Evolutionary conservation across 371 early-diverging fungal species (phyloP), one percentile per base, ranked within the genome.

Genomic region (Cladochytrium tenue): DNA sequence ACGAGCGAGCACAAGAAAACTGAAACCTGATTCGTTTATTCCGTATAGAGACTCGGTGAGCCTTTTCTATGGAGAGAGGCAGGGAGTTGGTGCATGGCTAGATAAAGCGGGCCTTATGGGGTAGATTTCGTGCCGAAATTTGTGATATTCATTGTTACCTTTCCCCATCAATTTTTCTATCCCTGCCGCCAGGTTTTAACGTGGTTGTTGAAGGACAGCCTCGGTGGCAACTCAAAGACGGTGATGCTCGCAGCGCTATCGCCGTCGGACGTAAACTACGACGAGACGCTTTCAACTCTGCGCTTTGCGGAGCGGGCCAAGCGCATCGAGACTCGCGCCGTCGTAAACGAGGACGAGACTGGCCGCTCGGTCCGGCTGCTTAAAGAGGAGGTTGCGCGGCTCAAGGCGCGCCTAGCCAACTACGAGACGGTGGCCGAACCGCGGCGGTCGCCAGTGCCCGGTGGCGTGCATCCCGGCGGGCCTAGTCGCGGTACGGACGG

Each of bases 281-380:
- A 91, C 60, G 98, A 96, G 79, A 92, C 96, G 0, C 83, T 97
- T 15, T 92, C 93, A 64, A 99, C 98, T 0, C 80, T 98, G 25
- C 88, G 96, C 28, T 99, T 95, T 74, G 97, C 96, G 10, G 94
- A 95, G 74, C 90, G 94, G 36, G 96, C 95, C 62, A 96, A 95
- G 76, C 83, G 83, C 64, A 93, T 97, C 73, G 89, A 93, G 75
- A 95, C 93, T 74, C 90, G 88, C 75, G 95, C 96, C 1, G 84
- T 92, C 3, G 90, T 97, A 36, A 97, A 97, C 70, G 95, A 95
- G 74, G 93, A 94, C 67, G 91, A 93, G 3, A 90, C 90, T 58
- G 93, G 88, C 32, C 89, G 85, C 68, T 70, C 93, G n/a, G 90
- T 95, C 55, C 85, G 92, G 34, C 92, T 93, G 65, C 87, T 95